phyloP scores from a whole-genome alignment of 208 protist species.

The Strigomonas culicis region DNA sequence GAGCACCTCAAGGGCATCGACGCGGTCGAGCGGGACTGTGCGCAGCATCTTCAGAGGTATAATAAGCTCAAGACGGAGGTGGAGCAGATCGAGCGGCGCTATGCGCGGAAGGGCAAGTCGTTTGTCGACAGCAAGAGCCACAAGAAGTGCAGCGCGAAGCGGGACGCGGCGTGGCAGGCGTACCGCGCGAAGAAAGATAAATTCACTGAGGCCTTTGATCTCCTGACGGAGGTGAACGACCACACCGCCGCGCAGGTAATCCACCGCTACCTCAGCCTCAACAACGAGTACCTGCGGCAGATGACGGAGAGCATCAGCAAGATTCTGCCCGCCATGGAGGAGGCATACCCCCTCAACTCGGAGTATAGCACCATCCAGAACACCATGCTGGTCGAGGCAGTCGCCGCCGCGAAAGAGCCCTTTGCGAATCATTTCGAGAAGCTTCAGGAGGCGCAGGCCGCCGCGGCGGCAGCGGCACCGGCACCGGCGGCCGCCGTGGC shows the following conservation, averaged over 20 bases:
- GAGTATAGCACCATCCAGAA: slow-evolving; percentile 59
- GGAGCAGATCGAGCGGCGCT: slow-evolving; percentile 55
- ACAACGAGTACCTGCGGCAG: slow-evolving; percentile 58
- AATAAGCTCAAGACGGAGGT: slow-evolving; percentile 53
- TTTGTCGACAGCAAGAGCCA: slow-evolving; percentile 59
- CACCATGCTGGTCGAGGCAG: slow-evolving; percentile 45
- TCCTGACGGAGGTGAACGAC: slow-evolving; percentile 71
- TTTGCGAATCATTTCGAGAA: slow-evolving; percentile 30
- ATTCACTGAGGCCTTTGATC: slow-evolving; percentile 41
- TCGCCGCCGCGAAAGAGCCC: slow-evolving; percentile 27
- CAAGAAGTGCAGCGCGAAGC: slow-evolving; percentile 45
- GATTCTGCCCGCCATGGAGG: slow-evolving; percentile 47
- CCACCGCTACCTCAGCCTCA: slow-evolving; percentile 57
- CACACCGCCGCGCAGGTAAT: slow-evolving; percentile 59
- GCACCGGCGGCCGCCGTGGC: not conserved
- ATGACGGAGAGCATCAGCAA: slow-evolving; percentile 34
- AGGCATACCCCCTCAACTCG: slow-evolving; percentile 52
- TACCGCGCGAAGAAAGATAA: slow-evolving; percentile 31
- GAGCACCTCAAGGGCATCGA: slow-evolving; percentile 41
- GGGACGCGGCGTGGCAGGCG: slow-evolving; percentile 39
- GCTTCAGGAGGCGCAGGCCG: not conserved
- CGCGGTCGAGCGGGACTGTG: slow-evolving; percentile 22
- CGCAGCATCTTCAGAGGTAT: slow-evolving; percentile 35
- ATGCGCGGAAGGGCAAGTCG: slow-evolving; percentile 55
- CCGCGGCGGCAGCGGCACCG: not conserved